Evolutionary conservation across 169 alveolate species (phyloP).

Genomic region (Hammondia hammondi): DNA sequence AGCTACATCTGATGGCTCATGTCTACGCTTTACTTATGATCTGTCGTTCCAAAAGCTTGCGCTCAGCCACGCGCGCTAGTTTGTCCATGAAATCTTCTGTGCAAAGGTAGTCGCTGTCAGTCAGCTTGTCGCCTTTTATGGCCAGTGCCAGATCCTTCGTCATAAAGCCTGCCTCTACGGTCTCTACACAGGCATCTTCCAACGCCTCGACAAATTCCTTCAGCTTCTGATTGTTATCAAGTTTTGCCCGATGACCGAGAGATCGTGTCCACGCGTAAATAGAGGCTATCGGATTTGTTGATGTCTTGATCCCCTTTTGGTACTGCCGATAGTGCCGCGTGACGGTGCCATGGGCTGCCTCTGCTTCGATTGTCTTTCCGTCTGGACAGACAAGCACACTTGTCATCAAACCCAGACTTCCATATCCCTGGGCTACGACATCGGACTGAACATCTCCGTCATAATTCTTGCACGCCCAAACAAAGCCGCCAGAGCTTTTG

Average conservation of each 20-base stretch:
- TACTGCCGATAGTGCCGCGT: slow-evolving; percentile 92
- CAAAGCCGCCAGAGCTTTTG: slow-evolving; percentile 94
- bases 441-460: slow-evolving; percentile 97
- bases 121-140: slow-evolving; percentile 75
- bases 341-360: slow-evolving; percentile 97
- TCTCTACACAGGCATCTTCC: slow-evolving; percentile 88
- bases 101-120: slow-evolving; percentile 73
- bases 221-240: slow-evolving; percentile 88
- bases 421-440: slow-evolving; percentile 94
- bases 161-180: slow-evolving; percentile 92
- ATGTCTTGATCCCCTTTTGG: slow-evolving; percentile 89
- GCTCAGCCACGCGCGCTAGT: slow-evolving; percentile 32
- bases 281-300: slow-evolving; percentile 95
- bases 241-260: slow-evolving; percentile 87
- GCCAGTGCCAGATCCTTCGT: slow-evolving; percentile 94
- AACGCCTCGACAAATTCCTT: slow-evolving; percentile 86
- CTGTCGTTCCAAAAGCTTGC: slow-evolving; percentile 22
- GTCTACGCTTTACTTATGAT: not conserved
- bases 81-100: slow-evolving; percentile 73
- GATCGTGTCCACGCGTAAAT: slow-evolving; percentile 97
- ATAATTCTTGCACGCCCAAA: slow-evolving; percentile 98
- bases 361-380: slow-evolving; percentile 92
- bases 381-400: slow-evolving; percentile 94
- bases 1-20: no score
- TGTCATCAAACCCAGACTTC: slow-evolving; percentile 95